These are phyloP conservation scores for Baorangia bicolor DNA, from an alignment of 768 basidiomycete species.

Conservation along the genomic window DNA sequence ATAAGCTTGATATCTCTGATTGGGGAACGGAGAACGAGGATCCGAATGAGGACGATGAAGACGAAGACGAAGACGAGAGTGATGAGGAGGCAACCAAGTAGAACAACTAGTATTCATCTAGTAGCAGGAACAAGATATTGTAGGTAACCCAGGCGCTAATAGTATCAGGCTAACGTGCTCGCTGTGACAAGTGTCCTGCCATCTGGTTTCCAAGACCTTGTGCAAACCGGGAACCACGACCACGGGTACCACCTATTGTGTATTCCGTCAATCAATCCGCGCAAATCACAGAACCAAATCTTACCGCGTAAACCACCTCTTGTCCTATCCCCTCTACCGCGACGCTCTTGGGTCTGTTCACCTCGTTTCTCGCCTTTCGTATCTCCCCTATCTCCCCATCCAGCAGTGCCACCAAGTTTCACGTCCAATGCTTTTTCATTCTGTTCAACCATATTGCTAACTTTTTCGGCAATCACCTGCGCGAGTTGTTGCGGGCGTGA, in stretches of 20 bases:
- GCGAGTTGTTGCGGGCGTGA: slow-evolving; percentile 89
- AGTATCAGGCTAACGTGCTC: slow-evolving; percentile 19
- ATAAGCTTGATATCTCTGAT: slow-evolving; percentile 56
- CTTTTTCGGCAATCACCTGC: slow-evolving; percentile 84
- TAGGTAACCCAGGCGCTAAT: background rate
- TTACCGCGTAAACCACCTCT: slow-evolving; percentile 61
- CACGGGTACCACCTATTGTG: slow-evolving; percentile 57
- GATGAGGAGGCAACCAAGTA: slow-evolving; percentile 8
- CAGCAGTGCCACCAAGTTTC: slow-evolving; percentile 69
- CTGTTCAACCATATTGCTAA: slow-evolving; percentile 82
- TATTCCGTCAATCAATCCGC: background rate
- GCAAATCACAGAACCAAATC: slow-evolving; percentile 10
- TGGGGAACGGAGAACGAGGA: slow-evolving; percentile 44
- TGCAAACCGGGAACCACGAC: slow-evolving; percentile 77
- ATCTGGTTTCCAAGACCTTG: slow-evolving; percentile 84
- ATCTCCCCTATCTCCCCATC: slow-evolving; percentile 51
- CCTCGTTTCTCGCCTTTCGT: slow-evolving; percentile 74
- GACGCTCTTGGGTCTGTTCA: slow-evolving; percentile 75
- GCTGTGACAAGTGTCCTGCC: slow-evolving; percentile 38
- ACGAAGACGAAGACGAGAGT: slow-evolving; percentile 12
- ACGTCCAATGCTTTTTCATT: slow-evolving; percentile 87
- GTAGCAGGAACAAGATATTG: slow-evolving; percentile 1
- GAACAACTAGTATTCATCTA: background rate
- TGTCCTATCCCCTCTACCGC: slow-evolving; percentile 63
- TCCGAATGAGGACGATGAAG: slow-evolving; percentile 23